phyloP scores from a whole-genome alignment of 2,329 filamentous ascomycete genomes.

The Colletotrichum orbiculare region DNA sequence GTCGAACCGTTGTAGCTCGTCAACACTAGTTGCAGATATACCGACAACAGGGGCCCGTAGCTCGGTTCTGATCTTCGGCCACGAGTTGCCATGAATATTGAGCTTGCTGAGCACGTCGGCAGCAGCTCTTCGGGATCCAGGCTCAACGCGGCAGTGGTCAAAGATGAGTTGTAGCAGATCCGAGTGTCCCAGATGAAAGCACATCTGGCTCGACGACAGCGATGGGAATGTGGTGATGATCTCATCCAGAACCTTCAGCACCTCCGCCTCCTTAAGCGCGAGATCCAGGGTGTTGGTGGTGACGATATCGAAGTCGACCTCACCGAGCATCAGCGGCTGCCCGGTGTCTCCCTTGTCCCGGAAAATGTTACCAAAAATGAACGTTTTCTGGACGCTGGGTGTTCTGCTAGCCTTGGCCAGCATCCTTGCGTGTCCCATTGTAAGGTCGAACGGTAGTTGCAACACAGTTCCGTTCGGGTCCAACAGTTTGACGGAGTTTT shows the following conservation, averaged over 20 bases:
- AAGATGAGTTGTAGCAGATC: conserved; percentile 89
- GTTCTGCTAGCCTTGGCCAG: conserved; percentile 77
- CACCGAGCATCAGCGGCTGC: conserved; percentile 83
- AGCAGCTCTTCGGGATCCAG: conserved; percentile 73
- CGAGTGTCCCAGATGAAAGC: conserved; percentile 90
- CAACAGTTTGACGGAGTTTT: conserved; percentile 80
- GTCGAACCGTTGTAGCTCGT: conserved; percentile 91
- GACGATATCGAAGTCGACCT: conserved; percentile 97
- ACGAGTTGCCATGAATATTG: conserved; percentile 83
- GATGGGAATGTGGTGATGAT: conserved; percentile 84
- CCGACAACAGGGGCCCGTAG: conserved; percentile 84
- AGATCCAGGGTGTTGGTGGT: conserved; percentile 84
- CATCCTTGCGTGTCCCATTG: conserved; percentile 85
- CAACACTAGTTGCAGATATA: conserved; percentile 87
- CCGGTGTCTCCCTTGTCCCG: conserved; percentile 82
- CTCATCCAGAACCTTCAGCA: conserved; percentile 94
- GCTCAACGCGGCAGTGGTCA: conserved; percentile 84
- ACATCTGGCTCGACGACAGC: conserved; percentile 78
- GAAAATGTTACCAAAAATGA: conserved; percentile 89
- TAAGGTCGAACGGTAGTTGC: conserved; percentile 94
- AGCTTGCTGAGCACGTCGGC: conserved; percentile 89
- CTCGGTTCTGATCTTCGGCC: conserved; percentile 85
- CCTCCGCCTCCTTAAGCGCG: conserved; percentile 90
- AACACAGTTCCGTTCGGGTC: conserved; percentile 88
- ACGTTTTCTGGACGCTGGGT: conserved; percentile 77